A percentile compares a stretch with the other conserved stretches of the same genome.
phyloP scores from a whole-genome alignment of 176 grass and related monocot genomes.

The Cocos nucifera region DNA sequence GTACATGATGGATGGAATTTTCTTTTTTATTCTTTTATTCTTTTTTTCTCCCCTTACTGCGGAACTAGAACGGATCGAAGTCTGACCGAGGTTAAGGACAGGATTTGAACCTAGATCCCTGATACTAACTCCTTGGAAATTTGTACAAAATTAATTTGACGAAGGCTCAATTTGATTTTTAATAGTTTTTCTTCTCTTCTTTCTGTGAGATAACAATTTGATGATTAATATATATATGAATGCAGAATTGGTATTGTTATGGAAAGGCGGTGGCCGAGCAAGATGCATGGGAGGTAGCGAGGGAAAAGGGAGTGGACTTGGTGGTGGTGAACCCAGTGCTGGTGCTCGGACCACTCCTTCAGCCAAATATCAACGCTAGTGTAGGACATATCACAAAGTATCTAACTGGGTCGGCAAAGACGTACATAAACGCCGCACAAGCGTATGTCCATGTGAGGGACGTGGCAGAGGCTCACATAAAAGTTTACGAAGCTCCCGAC shows the following conservation, averaged over 20 bases:
- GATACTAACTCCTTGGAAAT: too few relatives aligned
- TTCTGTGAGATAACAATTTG: too few relatives aligned
- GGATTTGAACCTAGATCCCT: too few relatives aligned
- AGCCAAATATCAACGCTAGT: constrained; percentile 56
- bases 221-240: neutral
- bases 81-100: too few relatives aligned
- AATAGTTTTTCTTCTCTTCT: too few relatives aligned
- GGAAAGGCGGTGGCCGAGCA: constrained; percentile 45
- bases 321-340: constrained; percentile 50
- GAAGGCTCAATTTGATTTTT: too few relatives aligned
- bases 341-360: constrained; percentile 35
- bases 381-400: constrained; percentile 53
- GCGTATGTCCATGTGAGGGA: constrained; percentile 73
- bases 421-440: constrained; percentile 57
- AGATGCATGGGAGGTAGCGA: constrained; percentile 29
- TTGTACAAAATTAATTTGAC: too few relatives aligned
- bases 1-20: too few relatives aligned
- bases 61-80: too few relatives aligned
- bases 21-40: too few relatives aligned
- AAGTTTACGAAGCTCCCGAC: constrained; percentile 36
- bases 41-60: too few relatives aligned
- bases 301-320: constrained; percentile 32
- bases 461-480: constrained; percentile 63
- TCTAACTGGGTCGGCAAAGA: constrained; percentile 53
- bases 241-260: constrained; percentile 65